Evolutionary conservation across 805 yeast species (phyloP).

Genomic region (Metschnikowia gelsemii): DNA sequence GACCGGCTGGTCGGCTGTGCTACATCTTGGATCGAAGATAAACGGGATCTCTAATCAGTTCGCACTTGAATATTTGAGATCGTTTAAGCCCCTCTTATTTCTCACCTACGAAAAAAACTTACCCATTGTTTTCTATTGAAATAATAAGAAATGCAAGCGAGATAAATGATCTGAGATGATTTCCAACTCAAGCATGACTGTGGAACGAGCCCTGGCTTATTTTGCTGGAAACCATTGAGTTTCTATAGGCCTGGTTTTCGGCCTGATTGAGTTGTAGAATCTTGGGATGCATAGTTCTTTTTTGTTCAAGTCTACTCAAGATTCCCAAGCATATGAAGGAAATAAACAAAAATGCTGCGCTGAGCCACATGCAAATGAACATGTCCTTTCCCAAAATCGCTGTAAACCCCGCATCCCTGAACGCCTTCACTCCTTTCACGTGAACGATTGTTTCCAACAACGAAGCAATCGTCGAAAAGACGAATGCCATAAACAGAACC

Average conservation of each 20-base stretch:
- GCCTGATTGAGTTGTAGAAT: background rate
- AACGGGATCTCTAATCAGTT: too few relatives aligned
- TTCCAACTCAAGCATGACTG: too few relatives aligned
- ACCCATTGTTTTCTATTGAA: too few relatives aligned
- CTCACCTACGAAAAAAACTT: too few relatives aligned
- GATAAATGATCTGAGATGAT: too few relatives aligned
- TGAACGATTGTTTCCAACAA: conserved; percentile 54
- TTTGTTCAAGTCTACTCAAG: conserved; percentile 1
- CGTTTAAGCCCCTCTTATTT: too few relatives aligned
- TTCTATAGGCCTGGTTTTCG: background rate
- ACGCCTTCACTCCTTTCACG: conserved; percentile 51
- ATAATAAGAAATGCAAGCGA: too few relatives aligned
- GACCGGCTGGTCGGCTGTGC: too few relatives aligned
- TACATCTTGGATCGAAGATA: too few relatives aligned
- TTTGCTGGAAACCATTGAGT: background rate
- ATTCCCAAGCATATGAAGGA: conserved; percentile 11
- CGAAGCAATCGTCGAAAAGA: conserved; percentile 48
- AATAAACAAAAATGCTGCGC: conserved; percentile 28
- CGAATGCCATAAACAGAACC: conserved; percentile 28
- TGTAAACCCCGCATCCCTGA: conserved; percentile 40
- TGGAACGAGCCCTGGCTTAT: background rate
- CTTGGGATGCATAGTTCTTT: background rate
- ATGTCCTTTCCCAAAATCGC: conserved; percentile 48
- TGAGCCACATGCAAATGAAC: conserved; percentile 66
- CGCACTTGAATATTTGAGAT: too few relatives aligned